These are phyloP conservation scores for Claviceps maximensis DNA, from an alignment of 2,329 filamentous ascomycete species.

Conservation along the genomic window DNA sequence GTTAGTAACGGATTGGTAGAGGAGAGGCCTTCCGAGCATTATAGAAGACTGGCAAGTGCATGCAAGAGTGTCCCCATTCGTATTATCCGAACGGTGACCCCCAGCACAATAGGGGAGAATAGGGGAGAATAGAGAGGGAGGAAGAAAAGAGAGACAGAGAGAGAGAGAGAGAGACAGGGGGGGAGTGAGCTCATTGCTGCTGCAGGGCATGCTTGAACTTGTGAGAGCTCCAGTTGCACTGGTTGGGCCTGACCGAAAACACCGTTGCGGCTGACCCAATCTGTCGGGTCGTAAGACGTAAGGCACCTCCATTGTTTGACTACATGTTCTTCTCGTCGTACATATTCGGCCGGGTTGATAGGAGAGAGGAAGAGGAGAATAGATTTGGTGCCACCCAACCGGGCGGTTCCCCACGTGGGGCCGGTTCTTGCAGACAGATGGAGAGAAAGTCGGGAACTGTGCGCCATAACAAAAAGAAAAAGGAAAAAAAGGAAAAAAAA, in stretches of 20 bases:
- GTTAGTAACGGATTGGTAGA: not conserved
- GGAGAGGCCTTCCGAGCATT: not conserved
- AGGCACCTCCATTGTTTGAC: not conserved
- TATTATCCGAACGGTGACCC: not conserved
- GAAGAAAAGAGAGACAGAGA: not conserved
- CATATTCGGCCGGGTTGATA: conserved; percentile 1
- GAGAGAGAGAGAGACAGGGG: not conserved
- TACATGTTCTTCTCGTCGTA: not conserved
- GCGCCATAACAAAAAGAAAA: not conserved
- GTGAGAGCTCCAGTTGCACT: not conserved
- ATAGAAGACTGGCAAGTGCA: not conserved
- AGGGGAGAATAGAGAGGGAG: too few species aligned
- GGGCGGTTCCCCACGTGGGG: conserved; percentile 6
- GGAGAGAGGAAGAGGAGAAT: not conserved
- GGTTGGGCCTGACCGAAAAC: conserved; percentile 5
- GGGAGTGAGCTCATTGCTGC: too few species aligned
- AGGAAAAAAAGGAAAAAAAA: not conserved
- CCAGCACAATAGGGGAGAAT: not conserved
- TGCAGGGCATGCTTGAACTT: not conserved
- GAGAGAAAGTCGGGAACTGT: too few species aligned
- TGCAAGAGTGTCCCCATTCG: not conserved
- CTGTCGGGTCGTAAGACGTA: conserved; percentile 6
- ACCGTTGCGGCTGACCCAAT: conserved; percentile 6
- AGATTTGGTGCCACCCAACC: conserved; percentile 5
- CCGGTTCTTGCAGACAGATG: not conserved